These are phyloP conservation scores for Lathyrus sativus DNA, from an alignment of 306 rosid species.

Conservation along the genomic window DNA sequence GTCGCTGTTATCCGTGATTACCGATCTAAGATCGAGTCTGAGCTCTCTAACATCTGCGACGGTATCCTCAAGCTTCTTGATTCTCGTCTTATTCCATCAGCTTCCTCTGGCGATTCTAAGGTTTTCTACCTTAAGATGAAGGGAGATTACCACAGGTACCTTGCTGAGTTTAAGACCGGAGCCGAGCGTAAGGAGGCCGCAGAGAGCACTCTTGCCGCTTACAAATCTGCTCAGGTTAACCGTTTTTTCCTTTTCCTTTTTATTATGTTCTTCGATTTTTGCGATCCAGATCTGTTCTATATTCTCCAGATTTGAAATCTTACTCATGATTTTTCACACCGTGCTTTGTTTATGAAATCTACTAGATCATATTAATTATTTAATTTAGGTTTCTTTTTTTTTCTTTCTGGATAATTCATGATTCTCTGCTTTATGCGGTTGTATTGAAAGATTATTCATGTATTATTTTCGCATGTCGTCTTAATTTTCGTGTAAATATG, in stretches of 20 bases:
- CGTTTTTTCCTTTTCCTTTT: not conserved
- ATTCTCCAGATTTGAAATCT: slow-evolving; percentile 10
- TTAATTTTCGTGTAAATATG: not conserved
- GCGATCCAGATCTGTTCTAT: slow-evolving; percentile 33
- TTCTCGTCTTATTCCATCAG: slow-evolving; percentile 89
- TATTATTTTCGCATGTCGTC: not conserved
- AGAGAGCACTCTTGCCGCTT: slow-evolving; percentile 91
- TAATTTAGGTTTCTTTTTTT: not conserved
- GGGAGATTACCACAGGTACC: slow-evolving; percentile 96
- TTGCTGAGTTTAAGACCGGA: slow-evolving; percentile 97
- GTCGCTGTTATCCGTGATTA: slow-evolving; percentile 84
- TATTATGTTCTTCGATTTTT: not conserved
- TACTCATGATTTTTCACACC: not conserved
- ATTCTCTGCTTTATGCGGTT: not conserved
- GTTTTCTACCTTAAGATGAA: slow-evolving; percentile 98
- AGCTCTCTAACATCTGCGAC: slow-evolving; percentile 90
- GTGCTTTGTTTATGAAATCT: not conserved
- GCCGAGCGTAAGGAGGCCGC: slow-evolving; percentile 99
- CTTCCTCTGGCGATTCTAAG: slow-evolving; percentile 89
- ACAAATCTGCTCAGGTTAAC: slow-evolving; percentile 93
- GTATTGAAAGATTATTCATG: not conserved
- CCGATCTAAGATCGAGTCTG: slow-evolving; percentile 94
- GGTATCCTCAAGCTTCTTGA: slow-evolving; percentile 97
- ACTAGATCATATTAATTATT: not conserved
- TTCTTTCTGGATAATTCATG: not conserved